Evolutionary conservation across 1,139 yeast genomes (phyloP).

Genomic region (Hemisphaericaspora xylofermentans): DNA sequence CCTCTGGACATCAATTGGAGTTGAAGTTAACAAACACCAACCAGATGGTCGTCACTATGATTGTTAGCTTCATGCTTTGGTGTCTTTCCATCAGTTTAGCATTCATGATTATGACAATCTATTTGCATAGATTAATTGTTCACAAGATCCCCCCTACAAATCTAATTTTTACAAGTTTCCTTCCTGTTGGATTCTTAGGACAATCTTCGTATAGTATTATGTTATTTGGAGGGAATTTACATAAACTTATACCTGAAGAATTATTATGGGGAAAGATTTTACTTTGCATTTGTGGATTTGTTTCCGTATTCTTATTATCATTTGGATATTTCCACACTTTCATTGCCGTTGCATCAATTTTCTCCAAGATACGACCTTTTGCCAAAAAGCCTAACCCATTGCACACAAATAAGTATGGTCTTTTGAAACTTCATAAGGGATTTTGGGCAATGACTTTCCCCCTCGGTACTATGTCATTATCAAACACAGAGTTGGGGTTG

Average conservation of each 20-base stretch:
- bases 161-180: slow-evolving; percentile 26
- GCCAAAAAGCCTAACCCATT: slow-evolving; percentile 18
- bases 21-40: slow-evolving; percentile 38
- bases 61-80: slow-evolving; percentile 62
- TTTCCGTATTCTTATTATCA: slow-evolving; percentile 52
- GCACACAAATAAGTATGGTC: slow-evolving; percentile 15
- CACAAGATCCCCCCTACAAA: slow-evolving; percentile 57
- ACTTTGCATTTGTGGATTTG: slow-evolving; percentile 21
- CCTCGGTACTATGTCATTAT: slow-evolving; percentile 74
- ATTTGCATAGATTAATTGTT: slow-evolving; percentile 56
- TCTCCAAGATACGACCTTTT: slow-evolving; percentile 37
- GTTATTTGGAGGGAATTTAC: slow-evolving; percentile 49
- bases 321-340: slow-evolving; percentile 66
- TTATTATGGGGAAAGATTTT: slow-evolving; percentile 19
- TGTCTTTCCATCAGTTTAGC: slow-evolving; percentile 65
- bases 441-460: slow-evolving; percentile 95
- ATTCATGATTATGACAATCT: slow-evolving; percentile 53
- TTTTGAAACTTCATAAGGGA: slow-evolving; percentile 31
- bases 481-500: slow-evolving; percentile 50
- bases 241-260: slow-evolving; percentile 18
- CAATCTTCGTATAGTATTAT: slow-evolving; percentile 76
- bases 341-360: slow-evolving; percentile 47
- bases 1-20: slow-evolving; percentile 60
- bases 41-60: slow-evolving; percentile 51
- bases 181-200: slow-evolving; percentile 52